Evolutionary conservation across 331 rosid species (phyloP).

Genomic region (Quercus phellos): DNA sequence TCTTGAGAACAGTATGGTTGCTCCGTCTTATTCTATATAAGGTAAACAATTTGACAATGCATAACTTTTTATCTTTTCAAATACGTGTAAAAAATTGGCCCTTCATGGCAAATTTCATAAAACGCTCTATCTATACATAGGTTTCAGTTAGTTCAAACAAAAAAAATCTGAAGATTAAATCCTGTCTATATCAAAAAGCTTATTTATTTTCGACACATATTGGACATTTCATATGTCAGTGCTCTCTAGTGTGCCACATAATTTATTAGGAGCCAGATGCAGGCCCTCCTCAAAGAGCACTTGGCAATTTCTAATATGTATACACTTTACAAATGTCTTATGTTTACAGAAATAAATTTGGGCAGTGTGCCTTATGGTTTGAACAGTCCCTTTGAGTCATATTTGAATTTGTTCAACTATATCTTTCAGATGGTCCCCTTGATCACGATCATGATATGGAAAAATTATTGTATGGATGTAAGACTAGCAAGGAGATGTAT

Average conservation of each 20-base stretch:
- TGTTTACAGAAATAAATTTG: background rate
- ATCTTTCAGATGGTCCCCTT: constrained; percentile 5
- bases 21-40: background rate
- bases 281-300: background rate
- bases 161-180: too few species aligned
- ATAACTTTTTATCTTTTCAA: background rate
- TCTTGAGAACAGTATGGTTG: background rate
- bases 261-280: background rate
- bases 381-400: background rate
- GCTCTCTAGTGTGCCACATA: background rate
- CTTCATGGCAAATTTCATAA: background rate
- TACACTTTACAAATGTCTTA: background rate
- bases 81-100: background rate
- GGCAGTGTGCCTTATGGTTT: background rate
- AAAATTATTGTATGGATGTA: background rate
- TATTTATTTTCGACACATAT: background rate
- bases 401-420: background rate
- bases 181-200: background rate
- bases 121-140: background rate
- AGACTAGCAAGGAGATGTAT: background rate
- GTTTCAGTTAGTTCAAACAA: too few species aligned
- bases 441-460: background rate
- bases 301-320: background rate
- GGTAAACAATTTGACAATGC: background rate
- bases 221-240: background rate